These are phyloP conservation scores for Vanderwaltozyma yarrowii DNA, from an alignment of 805 yeast genomes.

Conservation along the genomic window DNA sequence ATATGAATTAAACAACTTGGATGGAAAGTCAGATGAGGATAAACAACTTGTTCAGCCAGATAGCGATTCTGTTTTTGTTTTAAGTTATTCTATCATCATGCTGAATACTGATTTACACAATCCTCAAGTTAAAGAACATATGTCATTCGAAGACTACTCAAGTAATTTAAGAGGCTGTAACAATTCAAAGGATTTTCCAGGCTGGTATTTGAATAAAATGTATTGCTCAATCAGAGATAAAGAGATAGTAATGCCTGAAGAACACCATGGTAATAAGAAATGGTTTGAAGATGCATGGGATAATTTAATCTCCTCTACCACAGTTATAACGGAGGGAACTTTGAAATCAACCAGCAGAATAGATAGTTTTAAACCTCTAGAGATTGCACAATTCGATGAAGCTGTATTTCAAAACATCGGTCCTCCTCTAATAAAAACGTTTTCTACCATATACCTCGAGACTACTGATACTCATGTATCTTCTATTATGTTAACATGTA, in stretches of 20 bases:
- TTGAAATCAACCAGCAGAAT: slow-evolving; percentile 9
- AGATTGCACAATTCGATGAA: slow-evolving; percentile 51
- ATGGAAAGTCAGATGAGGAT: slow-evolving; percentile 11
- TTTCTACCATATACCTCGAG: slow-evolving; percentile 68
- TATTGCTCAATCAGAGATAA: slow-evolving; percentile 70
- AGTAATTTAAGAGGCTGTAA: slow-evolving; percentile 73
- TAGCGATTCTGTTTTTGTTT: slow-evolving; percentile 76
- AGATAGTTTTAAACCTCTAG: slow-evolving; percentile 15
- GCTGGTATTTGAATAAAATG: slow-evolving; percentile 74
- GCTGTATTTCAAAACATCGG: slow-evolving; percentile 57
- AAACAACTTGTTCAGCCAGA: slow-evolving; percentile 52
- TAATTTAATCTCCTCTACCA: slow-evolving; percentile 41
- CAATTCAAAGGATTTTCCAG: slow-evolving; percentile 60
- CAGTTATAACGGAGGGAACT: slow-evolving; percentile 21
- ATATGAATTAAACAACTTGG: slow-evolving; percentile 17
- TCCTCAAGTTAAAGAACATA: slow-evolving; percentile 84
- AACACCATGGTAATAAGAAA: slow-evolving; percentile 84
- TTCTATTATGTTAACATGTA: slow-evolving; percentile 73
- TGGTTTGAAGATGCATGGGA: slow-evolving; percentile 89
- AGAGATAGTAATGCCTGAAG: slow-evolving; percentile 97
- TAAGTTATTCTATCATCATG: slow-evolving; percentile 88
- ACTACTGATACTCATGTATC: slow-evolving; percentile 87
- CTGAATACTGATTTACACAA: slow-evolving; percentile 89
- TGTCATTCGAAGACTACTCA: slow-evolving; percentile 78
- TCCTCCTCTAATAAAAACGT: slow-evolving; percentile 54